phyloP scores from a whole-genome alignment of 805 yeast species.

The Candida broadrunensis region DNA sequence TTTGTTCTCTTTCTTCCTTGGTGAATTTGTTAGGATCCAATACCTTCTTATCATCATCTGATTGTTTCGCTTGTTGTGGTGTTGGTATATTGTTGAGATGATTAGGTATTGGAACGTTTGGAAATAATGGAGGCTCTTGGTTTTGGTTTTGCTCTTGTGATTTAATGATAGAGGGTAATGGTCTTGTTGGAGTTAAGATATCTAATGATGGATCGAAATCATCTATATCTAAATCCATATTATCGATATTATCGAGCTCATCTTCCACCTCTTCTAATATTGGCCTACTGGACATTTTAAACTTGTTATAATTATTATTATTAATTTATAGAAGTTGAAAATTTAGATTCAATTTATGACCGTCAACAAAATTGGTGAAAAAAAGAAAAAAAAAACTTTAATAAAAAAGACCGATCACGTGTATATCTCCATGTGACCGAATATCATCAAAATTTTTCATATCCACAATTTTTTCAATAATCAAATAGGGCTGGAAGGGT shows the following conservation, averaged over 20 bases:
- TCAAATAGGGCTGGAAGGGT: no score
- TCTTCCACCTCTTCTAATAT: slow-evolving; percentile 73
- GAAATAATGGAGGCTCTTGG: slow-evolving; percentile 19
- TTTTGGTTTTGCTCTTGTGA: slow-evolving; percentile 65
- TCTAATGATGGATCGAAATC: slow-evolving; percentile 71
- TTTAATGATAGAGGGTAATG: slow-evolving; percentile 56
- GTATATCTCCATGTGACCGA: no score
- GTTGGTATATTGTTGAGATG: slow-evolving; percentile 5
- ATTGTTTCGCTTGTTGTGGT: slow-evolving; percentile 9
- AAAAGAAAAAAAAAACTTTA: no score
- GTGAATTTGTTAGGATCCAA: slow-evolving; percentile 35
- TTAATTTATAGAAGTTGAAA: not conserved
- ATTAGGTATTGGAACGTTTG: slow-evolving; percentile 22
- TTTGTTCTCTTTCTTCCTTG: slow-evolving; percentile 59
- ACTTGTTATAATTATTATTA: not conserved
- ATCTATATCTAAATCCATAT: slow-evolving; percentile 90
- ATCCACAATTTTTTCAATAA: no score
- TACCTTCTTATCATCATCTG: slow-evolving; percentile 16
- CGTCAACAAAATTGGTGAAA: no score
- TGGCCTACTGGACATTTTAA: slow-evolving; percentile 50
- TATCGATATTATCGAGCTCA: slow-evolving; percentile 73
- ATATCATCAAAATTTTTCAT: no score
- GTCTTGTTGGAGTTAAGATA: slow-evolving; percentile 77
- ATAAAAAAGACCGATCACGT: no score
- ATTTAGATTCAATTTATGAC: no score